phyloP scores from a whole-genome alignment of 768 basidiomycete species.

The Rhizopogon vesiculosus region DNA sequence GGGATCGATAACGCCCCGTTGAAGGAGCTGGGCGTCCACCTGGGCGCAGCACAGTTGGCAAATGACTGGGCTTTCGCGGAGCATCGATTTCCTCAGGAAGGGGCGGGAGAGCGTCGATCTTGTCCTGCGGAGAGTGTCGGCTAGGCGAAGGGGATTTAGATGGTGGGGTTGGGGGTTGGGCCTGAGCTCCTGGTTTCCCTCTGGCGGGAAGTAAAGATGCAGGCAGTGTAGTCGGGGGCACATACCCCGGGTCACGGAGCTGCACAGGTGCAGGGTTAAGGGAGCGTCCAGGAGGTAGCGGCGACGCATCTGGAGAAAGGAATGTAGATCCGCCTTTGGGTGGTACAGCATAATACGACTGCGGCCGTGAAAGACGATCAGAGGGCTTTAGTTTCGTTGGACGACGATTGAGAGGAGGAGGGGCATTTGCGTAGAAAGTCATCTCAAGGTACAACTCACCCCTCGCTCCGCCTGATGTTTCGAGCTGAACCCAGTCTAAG shows the following conservation, averaged over 20 bases:
- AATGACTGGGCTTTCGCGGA: slow-evolving; percentile 14
- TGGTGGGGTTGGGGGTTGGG: slow-evolving; percentile 5
- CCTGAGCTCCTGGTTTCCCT: slow-evolving; percentile 1
- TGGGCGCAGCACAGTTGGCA: slow-evolving; percentile 43
- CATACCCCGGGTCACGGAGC: slow-evolving; percentile 5
- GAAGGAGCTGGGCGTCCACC: slow-evolving; percentile 20
- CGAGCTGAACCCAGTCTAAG: slow-evolving; percentile 65
- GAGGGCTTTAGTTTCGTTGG: slow-evolving; percentile 50
- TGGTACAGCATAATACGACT: slow-evolving; percentile 15
- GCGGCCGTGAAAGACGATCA: slow-evolving; percentile 47
- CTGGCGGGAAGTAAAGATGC: slow-evolving; percentile 20
- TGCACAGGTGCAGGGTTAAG: slow-evolving; percentile 1
- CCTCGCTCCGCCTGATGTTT: slow-evolving; percentile 55
- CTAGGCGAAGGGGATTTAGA: not conserved
- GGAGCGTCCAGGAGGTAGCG: slow-evolving; percentile 3
- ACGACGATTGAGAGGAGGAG: slow-evolving; percentile 40
- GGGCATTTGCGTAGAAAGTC: slow-evolving; percentile 81
- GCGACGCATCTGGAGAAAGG: slow-evolving; percentile 7
- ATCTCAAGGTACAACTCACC: slow-evolving; percentile 92
- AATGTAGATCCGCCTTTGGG: not conserved
- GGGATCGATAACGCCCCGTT: slow-evolving; percentile 9
- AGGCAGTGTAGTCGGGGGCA: slow-evolving; percentile 10
- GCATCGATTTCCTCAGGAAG: slow-evolving; percentile 26
- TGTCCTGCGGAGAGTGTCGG: slow-evolving; percentile 8
- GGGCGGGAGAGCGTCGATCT: slow-evolving; percentile 35